These are phyloP conservation scores for Talaromyces stipitatus DNA, from an alignment of 495 filamentous ascomycete species.

Conservation along the genomic window DNA sequence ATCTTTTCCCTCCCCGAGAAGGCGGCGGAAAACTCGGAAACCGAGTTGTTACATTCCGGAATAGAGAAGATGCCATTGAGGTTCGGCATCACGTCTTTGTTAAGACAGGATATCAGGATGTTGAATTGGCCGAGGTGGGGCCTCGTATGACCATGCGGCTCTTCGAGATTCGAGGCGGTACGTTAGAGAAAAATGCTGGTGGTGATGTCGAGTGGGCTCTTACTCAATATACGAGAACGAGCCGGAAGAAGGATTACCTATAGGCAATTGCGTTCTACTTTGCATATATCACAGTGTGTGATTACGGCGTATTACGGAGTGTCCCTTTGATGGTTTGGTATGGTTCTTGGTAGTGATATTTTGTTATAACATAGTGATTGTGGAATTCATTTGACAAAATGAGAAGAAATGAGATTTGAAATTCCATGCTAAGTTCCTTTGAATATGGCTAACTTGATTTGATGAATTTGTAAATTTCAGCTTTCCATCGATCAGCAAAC, in stretches of 20 bases:
- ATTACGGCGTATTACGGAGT: background rate
- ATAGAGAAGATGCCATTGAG: constrained; percentile 90
- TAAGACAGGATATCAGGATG: constrained; percentile 74
- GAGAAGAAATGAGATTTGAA: background rate
- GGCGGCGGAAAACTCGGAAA: constrained; percentile 68
- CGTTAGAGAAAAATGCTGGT: constrained; percentile 80
- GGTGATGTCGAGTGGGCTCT: constrained; percentile 96
- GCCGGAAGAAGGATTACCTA: constrained; percentile 87
- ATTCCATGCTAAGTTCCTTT: background rate
- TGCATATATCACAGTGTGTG: constrained; percentile 4
- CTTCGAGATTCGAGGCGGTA: constrained; percentile 91
- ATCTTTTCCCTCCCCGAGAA: constrained; percentile 90
- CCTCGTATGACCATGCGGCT: constrained; percentile 94
- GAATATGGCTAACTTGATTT: background rate
- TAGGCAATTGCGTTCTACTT: constrained; percentile 28
- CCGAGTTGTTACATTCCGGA: constrained; percentile 87
- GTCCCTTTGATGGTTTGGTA: background rate
- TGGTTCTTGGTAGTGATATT: background rate
- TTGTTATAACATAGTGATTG: background rate
- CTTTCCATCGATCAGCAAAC: too few species aligned
- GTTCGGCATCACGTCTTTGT: constrained; percentile 78
- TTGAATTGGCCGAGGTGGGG: constrained; percentile 91
- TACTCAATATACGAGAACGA: constrained; percentile 89
- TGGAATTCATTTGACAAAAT: background rate
- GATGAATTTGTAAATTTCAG: background rate